These are phyloP conservation scores for Hylodesmum podocarpum DNA, from an alignment of 306 rosid genomes.

Conservation along the genomic window DNA sequence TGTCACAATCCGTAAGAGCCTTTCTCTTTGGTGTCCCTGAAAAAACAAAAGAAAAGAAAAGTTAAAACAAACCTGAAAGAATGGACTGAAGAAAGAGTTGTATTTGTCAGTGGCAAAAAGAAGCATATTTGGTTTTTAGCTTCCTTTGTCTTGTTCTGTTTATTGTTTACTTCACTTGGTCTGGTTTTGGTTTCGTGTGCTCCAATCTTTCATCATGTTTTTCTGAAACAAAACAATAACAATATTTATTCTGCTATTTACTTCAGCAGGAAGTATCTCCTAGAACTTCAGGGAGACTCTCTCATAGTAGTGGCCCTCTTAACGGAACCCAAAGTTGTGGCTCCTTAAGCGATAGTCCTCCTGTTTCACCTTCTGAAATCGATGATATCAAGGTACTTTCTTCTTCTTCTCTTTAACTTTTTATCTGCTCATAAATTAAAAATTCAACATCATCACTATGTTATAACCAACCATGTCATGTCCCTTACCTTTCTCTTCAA, in stretches of 20 bases:
- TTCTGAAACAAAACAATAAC: not conserved
- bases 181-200: not conserved
- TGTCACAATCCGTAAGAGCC: constrained; percentile 95
- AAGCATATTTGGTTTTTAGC: constrained; percentile 31
- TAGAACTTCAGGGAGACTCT: constrained; percentile 86
- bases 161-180: not conserved
- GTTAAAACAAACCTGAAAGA: not conserved
- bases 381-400: constrained; percentile 80
- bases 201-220: not conserved
- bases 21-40: too few species aligned
- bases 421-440: not conserved
- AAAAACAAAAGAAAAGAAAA: not conserved
- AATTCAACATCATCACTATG: not conserved
- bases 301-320: constrained; percentile 94
- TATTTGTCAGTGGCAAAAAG: not conserved
- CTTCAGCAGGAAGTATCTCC: constrained; percentile 84
- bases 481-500: not conserved
- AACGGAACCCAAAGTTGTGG: constrained; percentile 74
- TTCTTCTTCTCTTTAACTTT: not conserved
- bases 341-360: constrained; percentile 83
- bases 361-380: constrained; percentile 83
- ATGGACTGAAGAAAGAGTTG: not conserved
- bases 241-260: not conserved
- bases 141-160: constrained; percentile 22
- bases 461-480: not conserved